These are phyloP conservation scores for Eutypa lata DNA, from an alignment of 2,329 filamentous ascomycete species.

Conservation along the genomic window DNA sequence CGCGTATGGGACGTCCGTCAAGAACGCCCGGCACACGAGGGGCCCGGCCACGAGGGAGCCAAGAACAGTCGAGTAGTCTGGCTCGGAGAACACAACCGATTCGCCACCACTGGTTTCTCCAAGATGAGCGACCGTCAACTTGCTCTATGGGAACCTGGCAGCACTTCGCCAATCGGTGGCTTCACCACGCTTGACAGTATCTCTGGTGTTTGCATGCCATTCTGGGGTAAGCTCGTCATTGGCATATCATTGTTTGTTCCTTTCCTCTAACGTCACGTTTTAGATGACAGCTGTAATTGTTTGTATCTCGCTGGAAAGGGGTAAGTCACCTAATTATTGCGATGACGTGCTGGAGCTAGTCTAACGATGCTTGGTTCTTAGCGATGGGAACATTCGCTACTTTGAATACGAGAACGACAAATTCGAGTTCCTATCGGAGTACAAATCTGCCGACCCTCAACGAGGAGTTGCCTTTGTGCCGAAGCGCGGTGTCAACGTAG, in stretches of 20 bases:
- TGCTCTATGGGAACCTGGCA: constrained; percentile 90
- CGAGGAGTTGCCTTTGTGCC: constrained; percentile 92
- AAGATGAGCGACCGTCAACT: constrained; percentile 97
- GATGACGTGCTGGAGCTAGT: constrained; percentile 11
- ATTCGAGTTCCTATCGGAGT: constrained; percentile 94
- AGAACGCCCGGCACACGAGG: constrained; percentile 81
- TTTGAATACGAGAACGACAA: constrained; percentile 99
- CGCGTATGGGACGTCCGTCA: constrained; percentile 97
- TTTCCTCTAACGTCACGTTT: constrained; percentile 18
- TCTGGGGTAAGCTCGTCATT: constrained; percentile 69
- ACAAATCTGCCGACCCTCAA: constrained; percentile 95
- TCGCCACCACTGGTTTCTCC: constrained; percentile 96
- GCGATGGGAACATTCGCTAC: constrained; percentile 98
- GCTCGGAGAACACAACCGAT: constrained; percentile 94
- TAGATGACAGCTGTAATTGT: constrained; percentile 87
- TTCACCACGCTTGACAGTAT: constrained; percentile 92
- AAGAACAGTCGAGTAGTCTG: constrained; percentile 97
- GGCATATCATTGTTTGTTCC: not conserved
- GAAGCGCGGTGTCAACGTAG: constrained; percentile 86
- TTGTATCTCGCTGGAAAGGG: constrained; percentile 97
- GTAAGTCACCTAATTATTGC: constrained; percentile 48
- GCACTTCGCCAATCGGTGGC: constrained; percentile 80
- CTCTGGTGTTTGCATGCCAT: constrained; percentile 97
- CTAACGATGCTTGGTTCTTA: constrained; percentile 35
- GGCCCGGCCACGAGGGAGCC: constrained; percentile 81